Base-by-base conservation (phyloP, 805 yeast genomes). In the Nematodospora valgi region DNA sequence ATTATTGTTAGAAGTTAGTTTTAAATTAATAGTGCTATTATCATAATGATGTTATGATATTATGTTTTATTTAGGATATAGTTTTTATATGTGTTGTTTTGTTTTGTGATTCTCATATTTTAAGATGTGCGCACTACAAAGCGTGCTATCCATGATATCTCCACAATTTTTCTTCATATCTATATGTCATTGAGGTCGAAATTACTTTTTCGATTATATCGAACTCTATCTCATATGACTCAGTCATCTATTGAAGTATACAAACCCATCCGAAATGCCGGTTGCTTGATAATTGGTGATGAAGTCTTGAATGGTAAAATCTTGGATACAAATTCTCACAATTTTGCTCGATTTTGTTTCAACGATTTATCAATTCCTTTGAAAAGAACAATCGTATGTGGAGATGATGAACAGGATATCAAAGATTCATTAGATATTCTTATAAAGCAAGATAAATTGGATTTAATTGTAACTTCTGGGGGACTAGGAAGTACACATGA, bases 401-500 rank as follows among this genome's bases (percentile, higher is more conserved):
- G 93, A 0, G 96, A 87, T 57, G 86, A 82, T 28, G 73, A 70
- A 37, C 49, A 58, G 1, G 93, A 84, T 38, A 87, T 87, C 28
- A 59, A 68, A 1, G 67, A 67, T 10, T 73, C 80, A 0, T 56
- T 84, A 15, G 48, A 59, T 8, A 58, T 80, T 29, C 63, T 76
- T n/a, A 46, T 53, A 3, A 47, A 56, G 23, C 45, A 60, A 14
- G 55, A 65, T n/a, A 60, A 66, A 28, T 80, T 77, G 46, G 87
- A 83, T 49, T 70, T 85, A 28, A 70, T 84, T 6, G 74, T 84
- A 15, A 85, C 94, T 1, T 71, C 82, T 36, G 83, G 86, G 21
- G 81, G 71, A 2, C 85, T 87, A 39, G 96, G 96, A 0, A 85
- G 95, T 4, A 87, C 96, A 0, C 95, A 86, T 48, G 96, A 87